A percentile compares a stretch with the other conserved stretches of the same genome.
Evolutionary conservation across 306 rosid genomes (phyloP).

Genomic region (Hippophae tibetana): DNA sequence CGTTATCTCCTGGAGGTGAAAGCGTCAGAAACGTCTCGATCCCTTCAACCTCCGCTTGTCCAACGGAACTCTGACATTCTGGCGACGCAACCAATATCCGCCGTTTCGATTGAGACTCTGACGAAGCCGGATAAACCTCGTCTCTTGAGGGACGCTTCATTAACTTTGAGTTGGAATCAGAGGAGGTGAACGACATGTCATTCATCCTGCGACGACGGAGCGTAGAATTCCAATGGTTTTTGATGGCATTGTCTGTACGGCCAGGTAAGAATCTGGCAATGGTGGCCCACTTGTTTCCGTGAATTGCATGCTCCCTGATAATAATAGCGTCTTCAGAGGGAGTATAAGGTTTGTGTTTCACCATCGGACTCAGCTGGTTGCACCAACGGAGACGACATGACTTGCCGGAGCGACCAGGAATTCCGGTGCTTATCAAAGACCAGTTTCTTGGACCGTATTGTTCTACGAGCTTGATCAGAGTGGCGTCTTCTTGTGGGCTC

Average conservation of each 20-base stretch:
- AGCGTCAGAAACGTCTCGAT: slow-evolving; percentile 48
- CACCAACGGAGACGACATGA: slow-evolving; percentile 87
- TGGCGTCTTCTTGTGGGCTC: slow-evolving; percentile 73
- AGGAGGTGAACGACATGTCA: slow-evolving; percentile 4
- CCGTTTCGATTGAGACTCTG: slow-evolving; percentile 26
- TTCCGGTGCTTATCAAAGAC: slow-evolving; percentile 60
- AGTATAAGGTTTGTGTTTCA: slow-evolving; percentile 71
- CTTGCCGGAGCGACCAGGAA: slow-evolving; percentile 81
- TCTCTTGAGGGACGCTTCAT: slow-evolving; percentile 3
- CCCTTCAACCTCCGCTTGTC: slow-evolving; percentile 3
- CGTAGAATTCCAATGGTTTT: slow-evolving; percentile 93
- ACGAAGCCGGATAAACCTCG: not conserved
- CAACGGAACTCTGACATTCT: slow-evolving; percentile 18
- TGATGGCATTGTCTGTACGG: slow-evolving; percentile 83
- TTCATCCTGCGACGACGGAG: slow-evolving; percentile 29
- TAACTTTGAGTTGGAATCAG: slow-evolving; percentile 11
- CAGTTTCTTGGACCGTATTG: slow-evolving; percentile 71
- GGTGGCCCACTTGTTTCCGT: slow-evolving; percentile 94
- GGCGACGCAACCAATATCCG: slow-evolving; percentile 17
- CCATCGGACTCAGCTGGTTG: slow-evolving; percentile 81
- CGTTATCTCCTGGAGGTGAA: slow-evolving; percentile 28
- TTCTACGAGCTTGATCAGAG: slow-evolving; percentile 43
- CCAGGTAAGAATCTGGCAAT: slow-evolving; percentile 81
- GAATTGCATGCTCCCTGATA: slow-evolving; percentile 48
- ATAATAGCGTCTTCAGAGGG: slow-evolving; percentile 55